Conservation (phyloP, 306 rosid species). For the Dalbergia cultrata region DNA sequence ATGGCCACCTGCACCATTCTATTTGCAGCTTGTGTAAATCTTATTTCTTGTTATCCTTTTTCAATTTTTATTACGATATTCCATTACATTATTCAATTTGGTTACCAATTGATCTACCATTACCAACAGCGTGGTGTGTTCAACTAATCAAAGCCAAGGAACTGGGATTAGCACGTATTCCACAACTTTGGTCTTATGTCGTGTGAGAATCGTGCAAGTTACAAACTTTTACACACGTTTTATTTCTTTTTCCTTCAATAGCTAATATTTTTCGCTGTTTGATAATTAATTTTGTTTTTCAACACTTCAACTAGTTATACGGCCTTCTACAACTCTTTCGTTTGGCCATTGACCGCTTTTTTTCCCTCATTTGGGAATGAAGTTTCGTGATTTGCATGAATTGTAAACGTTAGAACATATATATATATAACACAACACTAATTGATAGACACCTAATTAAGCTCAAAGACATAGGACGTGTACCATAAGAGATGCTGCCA, state of each 20-base stretch:
- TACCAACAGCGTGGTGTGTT: not conserved
- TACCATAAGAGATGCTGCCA: not conserved
- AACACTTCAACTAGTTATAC: not conserved
- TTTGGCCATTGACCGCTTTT: not conserved
- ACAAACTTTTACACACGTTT: not conserved
- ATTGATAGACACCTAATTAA: not conserved
- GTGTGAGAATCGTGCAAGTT: conserved; percentile 41
- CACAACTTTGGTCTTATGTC: conserved; percentile 16
- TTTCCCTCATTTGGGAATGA: not conserved
- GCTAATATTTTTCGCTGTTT: not conserved
- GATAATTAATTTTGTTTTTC: not conserved
- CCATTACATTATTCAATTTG: too few relatives aligned
- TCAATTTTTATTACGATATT: not conserved
- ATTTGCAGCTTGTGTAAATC: not conserved
- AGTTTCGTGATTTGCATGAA: conserved; percentile 5
- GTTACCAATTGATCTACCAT: conserved; percentile 17
- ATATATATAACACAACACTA: not conserved
- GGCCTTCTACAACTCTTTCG: conserved; percentile 18
- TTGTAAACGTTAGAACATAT: not conserved
- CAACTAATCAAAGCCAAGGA: conserved; percentile 15
- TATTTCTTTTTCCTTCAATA: not conserved
- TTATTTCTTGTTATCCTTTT: not conserved
- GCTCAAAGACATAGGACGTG: not conserved
- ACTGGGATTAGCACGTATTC: not conserved
- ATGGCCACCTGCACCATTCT: too few relatives aligned